phyloP scores from a whole-genome alignment of 2,329 filamentous ascomycete genomes.

The Byssochlamys sp. region DNA sequence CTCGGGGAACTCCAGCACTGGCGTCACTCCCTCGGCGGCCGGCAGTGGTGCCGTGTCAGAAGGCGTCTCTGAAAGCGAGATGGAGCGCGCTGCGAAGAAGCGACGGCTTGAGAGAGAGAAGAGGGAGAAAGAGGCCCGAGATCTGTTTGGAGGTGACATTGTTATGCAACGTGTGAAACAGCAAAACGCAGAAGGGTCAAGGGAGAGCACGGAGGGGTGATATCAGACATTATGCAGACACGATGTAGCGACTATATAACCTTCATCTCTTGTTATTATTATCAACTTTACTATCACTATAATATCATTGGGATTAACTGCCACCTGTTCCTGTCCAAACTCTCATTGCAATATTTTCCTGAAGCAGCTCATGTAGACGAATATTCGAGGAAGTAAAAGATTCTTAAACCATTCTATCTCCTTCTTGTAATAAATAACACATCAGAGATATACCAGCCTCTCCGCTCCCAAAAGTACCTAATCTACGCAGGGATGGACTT shows the following conservation, averaged over 20 bases:
- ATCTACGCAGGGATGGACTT: too few relatives aligned
- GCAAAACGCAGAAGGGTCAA: background rate
- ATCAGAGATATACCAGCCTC: too few relatives aligned
- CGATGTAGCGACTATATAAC: background rate
- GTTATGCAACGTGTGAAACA: constrained; percentile 17
- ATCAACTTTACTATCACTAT: background rate
- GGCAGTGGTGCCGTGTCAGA: constrained; percentile 7
- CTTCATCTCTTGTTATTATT: background rate
- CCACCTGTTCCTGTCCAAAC: too few relatives aligned
- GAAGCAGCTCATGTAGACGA: too few relatives aligned
- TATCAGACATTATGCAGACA: background rate
- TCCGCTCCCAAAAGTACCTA: too few relatives aligned
- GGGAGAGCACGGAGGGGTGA: background rate
- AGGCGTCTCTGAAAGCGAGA: constrained; percentile 25
- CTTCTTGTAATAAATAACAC: too few relatives aligned
- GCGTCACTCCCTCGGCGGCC: constrained; percentile 15
- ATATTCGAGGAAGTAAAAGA: too few relatives aligned
- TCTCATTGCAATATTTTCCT: too few relatives aligned
- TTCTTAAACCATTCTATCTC: too few relatives aligned
- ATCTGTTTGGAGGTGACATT: constrained; percentile 31
- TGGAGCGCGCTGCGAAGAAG: constrained; percentile 32
- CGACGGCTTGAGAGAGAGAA: constrained; percentile 25
- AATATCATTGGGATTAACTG: background rate
- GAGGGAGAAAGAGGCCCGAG: constrained; percentile 12
- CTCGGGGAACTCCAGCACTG: constrained; percentile 18